Conservation (phyloP, 768 basidiomycete species). For the Agaricus bisporus region DNA sequence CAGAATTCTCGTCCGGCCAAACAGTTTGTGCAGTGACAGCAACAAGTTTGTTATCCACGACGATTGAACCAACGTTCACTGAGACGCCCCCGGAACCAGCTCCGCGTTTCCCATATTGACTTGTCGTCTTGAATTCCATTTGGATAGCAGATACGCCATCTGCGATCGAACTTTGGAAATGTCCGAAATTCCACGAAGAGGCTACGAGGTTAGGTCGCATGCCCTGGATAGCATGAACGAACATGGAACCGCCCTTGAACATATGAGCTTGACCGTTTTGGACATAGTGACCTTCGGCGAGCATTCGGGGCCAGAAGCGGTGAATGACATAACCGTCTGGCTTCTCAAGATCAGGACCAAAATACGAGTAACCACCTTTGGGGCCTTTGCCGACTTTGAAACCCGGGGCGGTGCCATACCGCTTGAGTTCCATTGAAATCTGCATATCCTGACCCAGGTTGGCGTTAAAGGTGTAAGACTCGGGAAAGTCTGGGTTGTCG, state of each 20-base stretch:
- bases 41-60: constrained; percentile 72
- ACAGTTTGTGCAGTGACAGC: constrained; percentile 76
- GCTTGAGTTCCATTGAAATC: constrained; percentile 65
- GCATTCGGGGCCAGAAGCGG: constrained; percentile 80
- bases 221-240: constrained; percentile 95
- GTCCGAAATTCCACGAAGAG: constrained; percentile 89
- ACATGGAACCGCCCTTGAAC: constrained; percentile 69
- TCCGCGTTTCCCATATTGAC: constrained; percentile 73
- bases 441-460: constrained; percentile 78
- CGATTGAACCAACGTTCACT: constrained; percentile 82
- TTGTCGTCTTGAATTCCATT: constrained; percentile 92
- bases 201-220: constrained; percentile 96
- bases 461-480: constrained; percentile 74
- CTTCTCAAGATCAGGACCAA: constrained; percentile 60
- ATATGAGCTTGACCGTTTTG: constrained; percentile 53
- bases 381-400: constrained; percentile 90
- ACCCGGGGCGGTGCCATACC: constrained; percentile 69
- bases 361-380: constrained; percentile 86
- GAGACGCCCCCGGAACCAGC: constrained; percentile 76
- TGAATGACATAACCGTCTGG: constrained; percentile 85
- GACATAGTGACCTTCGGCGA: constrained; percentile 61
- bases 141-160: constrained; percentile 81
- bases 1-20: constrained; percentile 56
- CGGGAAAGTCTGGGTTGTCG: constrained; percentile 50
- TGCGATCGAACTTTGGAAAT: constrained; percentile 75